Percentiles rank a stretch among this genome's conserved stretches.
Evolutionary conservation across 208 protist species (phyloP).

Genomic region (Leishmania turanica): DNA sequence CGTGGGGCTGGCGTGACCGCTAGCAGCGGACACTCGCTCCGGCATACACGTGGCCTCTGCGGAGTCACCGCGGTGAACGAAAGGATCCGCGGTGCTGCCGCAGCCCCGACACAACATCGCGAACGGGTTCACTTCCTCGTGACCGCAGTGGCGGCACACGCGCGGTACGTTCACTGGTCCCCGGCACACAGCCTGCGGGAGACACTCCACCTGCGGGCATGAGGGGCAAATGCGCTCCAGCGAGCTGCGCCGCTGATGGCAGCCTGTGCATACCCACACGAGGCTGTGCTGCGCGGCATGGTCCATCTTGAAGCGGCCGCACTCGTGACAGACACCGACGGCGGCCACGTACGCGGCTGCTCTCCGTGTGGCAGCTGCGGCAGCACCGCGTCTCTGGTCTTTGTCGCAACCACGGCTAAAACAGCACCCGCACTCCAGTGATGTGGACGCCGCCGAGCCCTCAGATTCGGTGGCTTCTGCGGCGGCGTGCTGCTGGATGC

Average conservation of each 20-base stretch:
- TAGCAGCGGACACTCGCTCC: not conserved
- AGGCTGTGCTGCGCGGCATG: conserved; percentile 42
- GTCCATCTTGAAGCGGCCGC: conserved; percentile 50
- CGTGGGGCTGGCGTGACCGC: not conserved
- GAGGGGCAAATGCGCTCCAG: conserved; percentile 77
- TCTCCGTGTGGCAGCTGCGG: not conserved
- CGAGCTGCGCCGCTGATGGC: conserved; percentile 63
- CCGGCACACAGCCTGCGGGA: conserved; percentile 49
- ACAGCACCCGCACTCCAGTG: not conserved
- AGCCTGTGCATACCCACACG: conserved; percentile 78
- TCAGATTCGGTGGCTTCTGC: not conserved
- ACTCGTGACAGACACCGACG: conserved; percentile 55
- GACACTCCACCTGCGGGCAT: conserved; percentile 83
- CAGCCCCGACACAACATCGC: conserved; percentile 22
- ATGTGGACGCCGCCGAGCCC: not conserved
- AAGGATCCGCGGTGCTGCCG: conserved; percentile 21
- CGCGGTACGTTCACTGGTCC: conserved; percentile 14
- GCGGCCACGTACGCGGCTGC: conserved; percentile 17
- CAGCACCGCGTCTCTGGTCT: not conserved
- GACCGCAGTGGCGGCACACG: conserved; percentile 40
- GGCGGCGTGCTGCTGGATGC: conserved; percentile 7
- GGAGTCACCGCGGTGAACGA: not conserved
- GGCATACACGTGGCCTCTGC: not conserved
- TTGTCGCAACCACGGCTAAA: not conserved
- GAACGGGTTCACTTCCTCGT: conserved; percentile 50